These are phyloP conservation scores for Scheffersomyces titani DNA, from an alignment of 1,139 yeast species.

Conservation along the genomic window DNA sequence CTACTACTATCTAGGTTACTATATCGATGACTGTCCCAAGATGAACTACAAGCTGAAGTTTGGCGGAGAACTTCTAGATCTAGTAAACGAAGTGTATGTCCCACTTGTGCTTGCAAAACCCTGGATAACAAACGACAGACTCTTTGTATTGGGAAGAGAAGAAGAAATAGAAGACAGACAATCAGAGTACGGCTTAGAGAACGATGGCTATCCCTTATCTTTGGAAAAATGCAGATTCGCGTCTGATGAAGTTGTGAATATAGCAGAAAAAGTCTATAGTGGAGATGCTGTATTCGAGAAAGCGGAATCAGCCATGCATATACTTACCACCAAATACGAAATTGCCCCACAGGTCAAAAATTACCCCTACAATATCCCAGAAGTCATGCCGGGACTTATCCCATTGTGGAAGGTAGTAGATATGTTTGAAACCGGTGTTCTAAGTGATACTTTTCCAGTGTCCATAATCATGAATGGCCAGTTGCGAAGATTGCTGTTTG, in stretches of 20 bases:
- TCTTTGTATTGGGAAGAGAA: conserved; percentile 37
- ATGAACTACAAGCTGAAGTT: conserved; percentile 82
- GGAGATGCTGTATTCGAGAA: conserved; percentile 18
- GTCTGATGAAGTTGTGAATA: conserved; percentile 16
- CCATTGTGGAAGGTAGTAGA: conserved; percentile 49
- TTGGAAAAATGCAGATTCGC: conserved; percentile 12
- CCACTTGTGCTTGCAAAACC: conserved; percentile 38
- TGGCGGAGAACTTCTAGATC: conserved; percentile 71
- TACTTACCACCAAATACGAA: conserved; percentile 5
- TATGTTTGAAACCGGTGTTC: conserved; percentile 18
- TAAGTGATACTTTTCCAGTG: conserved; percentile 19
- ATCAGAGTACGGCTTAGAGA: conserved; percentile 17
- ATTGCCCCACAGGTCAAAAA: not conserved
- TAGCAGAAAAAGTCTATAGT: conserved; percentile 41
- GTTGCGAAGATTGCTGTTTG: conserved; percentile 18
- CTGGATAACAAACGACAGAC: conserved; percentile 37
- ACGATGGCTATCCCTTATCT: conserved; percentile 17
- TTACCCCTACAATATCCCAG: conserved; percentile 28
- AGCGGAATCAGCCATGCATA: conserved; percentile 23
- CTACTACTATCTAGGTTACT: conserved; percentile 75
- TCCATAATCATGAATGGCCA: conserved; percentile 12
- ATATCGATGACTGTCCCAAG: conserved; percentile 74
- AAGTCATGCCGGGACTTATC: conserved; percentile 51
- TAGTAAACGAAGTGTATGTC: conserved; percentile 46
- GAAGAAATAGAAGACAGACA: not conserved